Conservation (phyloP, 2,329 filamentous ascomycete species). For the Stagonosporopsis chrysanthemi region DNA sequence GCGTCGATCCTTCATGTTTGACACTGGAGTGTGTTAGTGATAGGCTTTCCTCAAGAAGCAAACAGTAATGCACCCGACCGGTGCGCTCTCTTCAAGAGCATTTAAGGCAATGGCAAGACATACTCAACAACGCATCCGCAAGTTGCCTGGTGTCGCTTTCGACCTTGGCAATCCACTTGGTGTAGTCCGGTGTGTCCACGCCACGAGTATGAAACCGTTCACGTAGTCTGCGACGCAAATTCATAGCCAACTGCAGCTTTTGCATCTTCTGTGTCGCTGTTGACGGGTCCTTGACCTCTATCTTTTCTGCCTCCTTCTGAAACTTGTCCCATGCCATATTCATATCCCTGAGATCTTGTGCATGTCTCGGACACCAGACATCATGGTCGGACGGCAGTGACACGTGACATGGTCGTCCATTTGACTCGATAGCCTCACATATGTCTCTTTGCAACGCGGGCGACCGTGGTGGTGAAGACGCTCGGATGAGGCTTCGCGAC, state of each 20-base stretch:
- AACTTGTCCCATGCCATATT: conserved; percentile 25
- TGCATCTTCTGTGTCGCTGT: conserved; percentile 34
- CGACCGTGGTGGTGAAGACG: conserved; percentile 28
- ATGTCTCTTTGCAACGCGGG: conserved; percentile 9
- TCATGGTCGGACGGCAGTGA: conserved; percentile 15
- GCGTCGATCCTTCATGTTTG: conserved; percentile 26
- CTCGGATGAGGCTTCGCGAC: conserved; percentile 19
- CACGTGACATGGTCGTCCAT: conserved; percentile 29
- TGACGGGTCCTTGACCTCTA: conserved; percentile 19
- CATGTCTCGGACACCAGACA: conserved; percentile 29
- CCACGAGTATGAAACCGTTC: conserved; percentile 37
- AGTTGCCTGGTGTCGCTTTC: conserved; percentile 30
- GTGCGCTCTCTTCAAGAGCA: neutral
- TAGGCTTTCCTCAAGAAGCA: too few relatives aligned
- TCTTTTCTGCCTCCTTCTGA: conserved; percentile 30
- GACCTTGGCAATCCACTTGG: conserved; percentile 35
- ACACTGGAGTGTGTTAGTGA: conserved; percentile 18
- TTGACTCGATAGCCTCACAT: conserved; percentile 36
- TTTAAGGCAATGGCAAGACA: neutral
- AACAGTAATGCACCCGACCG: neutral
- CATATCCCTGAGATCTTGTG: conserved; percentile 27
- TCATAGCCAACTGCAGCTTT: conserved; percentile 34
- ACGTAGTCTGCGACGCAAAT: conserved; percentile 31
- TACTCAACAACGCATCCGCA: conserved; percentile 37
- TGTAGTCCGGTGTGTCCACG: conserved; percentile 33